Conservation (phyloP, 345 rosid species). For the Microthlaspi erraticum region DNA sequence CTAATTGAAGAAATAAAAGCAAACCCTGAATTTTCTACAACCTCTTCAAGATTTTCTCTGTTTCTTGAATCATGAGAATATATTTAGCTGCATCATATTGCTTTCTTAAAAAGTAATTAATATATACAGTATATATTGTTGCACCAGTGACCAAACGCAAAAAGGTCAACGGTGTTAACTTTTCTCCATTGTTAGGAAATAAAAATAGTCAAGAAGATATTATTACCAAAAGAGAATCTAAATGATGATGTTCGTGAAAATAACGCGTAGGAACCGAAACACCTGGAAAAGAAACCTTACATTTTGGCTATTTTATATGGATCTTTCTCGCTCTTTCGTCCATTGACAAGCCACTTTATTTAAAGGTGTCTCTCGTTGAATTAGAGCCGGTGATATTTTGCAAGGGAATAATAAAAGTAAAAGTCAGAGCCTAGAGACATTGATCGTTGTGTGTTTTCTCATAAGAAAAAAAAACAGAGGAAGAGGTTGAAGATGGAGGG, state of each 20-base stretch:
- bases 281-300: neutral
- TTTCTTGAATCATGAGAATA: neutral
- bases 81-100: too few species aligned
- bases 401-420: slow-evolving; percentile 8
- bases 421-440: slow-evolving; percentile 17
- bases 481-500: slow-evolving; percentile 50
- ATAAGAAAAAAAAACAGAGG: slow-evolving; percentile 24
- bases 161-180: slow-evolving; percentile 9
- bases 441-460: slow-evolving; percentile 9
- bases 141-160: neutral
- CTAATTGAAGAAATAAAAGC: slow-evolving; percentile 39
- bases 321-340: slow-evolving; percentile 26
- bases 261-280: slow-evolving; percentile 17
- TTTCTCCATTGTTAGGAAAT: neutral
- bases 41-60: slow-evolving; percentile 7
- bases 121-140: too few species aligned
- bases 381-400: slow-evolving; percentile 24
- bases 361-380: slow-evolving; percentile 22
- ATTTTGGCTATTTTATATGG: slow-evolving; percentile 1
- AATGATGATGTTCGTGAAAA: slow-evolving; percentile 22
- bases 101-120: too few species aligned
- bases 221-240: neutral
- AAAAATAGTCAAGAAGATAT: neutral
- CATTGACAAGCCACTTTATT: slow-evolving; percentile 7
- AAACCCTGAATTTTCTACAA: slow-evolving; percentile 47